Base-by-base conservation (phyloP, 176 grass and related monocot species). In the Aegilops umbellulata region DNA sequence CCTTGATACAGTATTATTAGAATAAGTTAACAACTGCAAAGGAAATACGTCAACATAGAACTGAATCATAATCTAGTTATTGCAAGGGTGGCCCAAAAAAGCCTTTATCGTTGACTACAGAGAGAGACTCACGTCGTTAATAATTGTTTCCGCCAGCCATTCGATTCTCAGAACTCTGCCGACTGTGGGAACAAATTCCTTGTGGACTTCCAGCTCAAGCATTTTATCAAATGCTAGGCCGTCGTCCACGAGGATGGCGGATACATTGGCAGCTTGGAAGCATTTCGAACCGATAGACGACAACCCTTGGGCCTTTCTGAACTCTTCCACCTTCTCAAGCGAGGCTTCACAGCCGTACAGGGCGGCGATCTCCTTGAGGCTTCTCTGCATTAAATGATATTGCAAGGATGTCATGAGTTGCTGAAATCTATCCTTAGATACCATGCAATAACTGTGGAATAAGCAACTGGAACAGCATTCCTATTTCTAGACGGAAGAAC, bases 111-210 rank as follows among this genome's bases (percentile, higher is more conserved):
- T 17, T 87, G 6, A 29, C 7, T 74, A 36, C 9, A 35, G 64
- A 88, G 60, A 77, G 83, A 39, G 27, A 79, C 96, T 95, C 66
- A 98, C 96, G 13, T 94, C 90, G 80, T 95, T 98, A 70, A 98
- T 88, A 81, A 98, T 94, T 24, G 88, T 92, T 92, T 98, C 93
- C 8, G 93, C 96, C 80, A 98, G 73, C 79, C 85, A 81, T 77
- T 98, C 96, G 14, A 95, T 95, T 64, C 94, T 82, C 60, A 98
- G 84, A 76, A 98, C 90, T 93, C 93, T 94, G 64, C 84, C 92
- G 66, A 98, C 34, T 39, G 83, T 65, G 78, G 90, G 94, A 88
- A 55, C 84, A 90, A 95, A 95, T 57, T 75, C 86, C 74, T 88
- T 91, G 86, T 95, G 93, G 49, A 83, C 86, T 60, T 95, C 86